A percentile compares a stretch with the other conserved stretches of the same genome.
Evolutionary conservation across 2,329 filamentous ascomycete genomes (phyloP).

Genomic region (Paracoccidioides brasiliensis): DNA sequence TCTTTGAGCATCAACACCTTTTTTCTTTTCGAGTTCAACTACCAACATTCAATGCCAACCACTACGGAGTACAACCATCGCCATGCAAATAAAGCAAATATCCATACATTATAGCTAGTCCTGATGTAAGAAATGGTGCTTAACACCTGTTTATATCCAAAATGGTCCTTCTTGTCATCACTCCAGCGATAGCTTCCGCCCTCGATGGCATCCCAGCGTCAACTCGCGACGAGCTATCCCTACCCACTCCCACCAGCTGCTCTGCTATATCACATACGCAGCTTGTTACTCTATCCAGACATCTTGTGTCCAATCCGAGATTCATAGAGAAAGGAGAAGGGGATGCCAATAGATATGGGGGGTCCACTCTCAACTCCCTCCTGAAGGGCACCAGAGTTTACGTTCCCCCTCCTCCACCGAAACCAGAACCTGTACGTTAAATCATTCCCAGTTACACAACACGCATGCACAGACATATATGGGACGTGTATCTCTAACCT

Average conservation of each 20-base stretch:
- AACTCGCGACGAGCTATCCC: constrained; percentile 21
- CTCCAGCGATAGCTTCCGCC: constrained; percentile 26
- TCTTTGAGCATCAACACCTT: not conserved
- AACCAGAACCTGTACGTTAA: constrained; percentile 53
- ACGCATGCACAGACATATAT: not conserved
- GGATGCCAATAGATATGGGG: not conserved
- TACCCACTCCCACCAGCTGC: constrained; percentile 20
- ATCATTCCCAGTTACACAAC: not conserved
- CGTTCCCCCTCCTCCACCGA: constrained; percentile 64
- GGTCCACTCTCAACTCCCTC: constrained; percentile 31
- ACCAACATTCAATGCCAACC: no score
- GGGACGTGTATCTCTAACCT: not conserved
- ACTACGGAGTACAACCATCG: not conserved
- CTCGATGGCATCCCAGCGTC: constrained; percentile 24
- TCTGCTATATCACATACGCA: constrained; percentile 31
- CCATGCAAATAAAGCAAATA: not conserved
- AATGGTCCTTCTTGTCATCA: constrained; percentile 33
- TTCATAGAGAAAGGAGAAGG: not conserved
- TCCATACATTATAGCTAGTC: not conserved
- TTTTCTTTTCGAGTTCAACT: no score
- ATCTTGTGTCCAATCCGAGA: constrained; percentile 10
- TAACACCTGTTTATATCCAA: not conserved
- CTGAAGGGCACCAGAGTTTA: constrained; percentile 62
- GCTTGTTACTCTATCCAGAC: constrained; percentile 25
- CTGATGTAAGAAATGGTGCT: not conserved